Percentiles rank a stretch among this genome's conserved stretches.
Evolutionary conservation across 2,329 filamentous ascomycete genomes (phyloP).

Genomic region (Botrytis sinoallii): DNA sequence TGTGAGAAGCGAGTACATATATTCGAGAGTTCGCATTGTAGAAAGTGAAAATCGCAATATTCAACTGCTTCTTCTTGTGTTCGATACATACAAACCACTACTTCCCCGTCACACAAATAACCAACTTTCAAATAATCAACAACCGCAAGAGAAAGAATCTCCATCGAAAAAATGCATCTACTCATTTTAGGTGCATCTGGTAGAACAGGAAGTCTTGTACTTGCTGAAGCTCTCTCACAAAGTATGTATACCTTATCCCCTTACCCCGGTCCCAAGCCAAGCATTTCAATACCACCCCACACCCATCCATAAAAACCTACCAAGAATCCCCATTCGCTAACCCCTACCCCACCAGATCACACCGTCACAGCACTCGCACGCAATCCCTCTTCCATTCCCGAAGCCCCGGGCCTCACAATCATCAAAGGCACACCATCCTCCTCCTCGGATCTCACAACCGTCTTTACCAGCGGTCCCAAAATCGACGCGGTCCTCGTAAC

Average conservation of each 20-base stretch:
- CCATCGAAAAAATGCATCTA: constrained; percentile 41
- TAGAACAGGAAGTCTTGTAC: constrained; percentile 45
- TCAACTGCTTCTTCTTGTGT: not conserved
- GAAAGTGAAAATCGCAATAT: not conserved
- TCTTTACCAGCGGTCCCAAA: constrained; percentile 25
- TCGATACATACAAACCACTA: not conserved
- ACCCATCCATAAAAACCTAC: not conserved
- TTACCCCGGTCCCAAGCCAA: not conserved
- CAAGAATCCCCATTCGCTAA: constrained; percentile 3
- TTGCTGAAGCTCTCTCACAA: constrained; percentile 41
- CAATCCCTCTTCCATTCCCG: constrained; percentile 38
- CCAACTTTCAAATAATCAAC: not conserved
- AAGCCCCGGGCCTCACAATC: constrained; percentile 40
- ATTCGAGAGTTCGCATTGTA: not conserved
- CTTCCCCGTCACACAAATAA: not conserved
- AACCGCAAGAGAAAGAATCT: not conserved
- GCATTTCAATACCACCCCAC: not conserved
- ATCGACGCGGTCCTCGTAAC: constrained; percentile 47
- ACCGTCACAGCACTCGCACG: constrained; percentile 48
- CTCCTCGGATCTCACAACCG: not conserved
- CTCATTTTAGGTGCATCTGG: constrained; percentile 47
- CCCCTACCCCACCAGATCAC: constrained; percentile 36
- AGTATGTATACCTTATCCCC: not conserved
- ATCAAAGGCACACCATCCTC: constrained; percentile 37
- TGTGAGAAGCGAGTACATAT: not conserved